Conservation (phyloP, 306 rosid genomes). For the Casuarina glauca region DNA sequence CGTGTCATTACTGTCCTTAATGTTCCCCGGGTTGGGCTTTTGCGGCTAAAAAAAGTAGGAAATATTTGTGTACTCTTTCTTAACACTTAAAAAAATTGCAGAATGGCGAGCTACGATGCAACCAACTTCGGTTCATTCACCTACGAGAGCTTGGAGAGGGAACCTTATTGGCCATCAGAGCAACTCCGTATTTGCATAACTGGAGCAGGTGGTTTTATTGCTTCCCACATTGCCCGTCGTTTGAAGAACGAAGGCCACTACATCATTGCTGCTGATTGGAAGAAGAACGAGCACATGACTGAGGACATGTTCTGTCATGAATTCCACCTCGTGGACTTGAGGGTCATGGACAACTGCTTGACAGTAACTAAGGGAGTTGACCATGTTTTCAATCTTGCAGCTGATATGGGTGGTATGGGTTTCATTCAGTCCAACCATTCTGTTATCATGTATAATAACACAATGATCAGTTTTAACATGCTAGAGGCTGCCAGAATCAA, state of each 20-base stretch:
- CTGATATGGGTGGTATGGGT: conserved; percentile 99
- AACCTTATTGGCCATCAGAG: conserved; percentile 88
- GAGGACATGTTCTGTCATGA: conserved; percentile 98
- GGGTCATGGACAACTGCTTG: conserved; percentile 99
- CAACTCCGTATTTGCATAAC: conserved; percentile 88
- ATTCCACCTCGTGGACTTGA: conserved; percentile 90
- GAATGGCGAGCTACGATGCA: conserved; percentile 78
- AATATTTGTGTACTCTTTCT: background rate
- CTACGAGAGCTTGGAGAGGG: conserved; percentile 78
- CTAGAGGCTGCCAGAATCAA: conserved; percentile 89
- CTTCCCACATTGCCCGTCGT: conserved; percentile 97
- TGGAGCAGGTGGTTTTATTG: conserved; percentile 96
- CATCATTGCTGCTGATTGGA: conserved; percentile 97
- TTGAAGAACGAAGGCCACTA: conserved; percentile 94
- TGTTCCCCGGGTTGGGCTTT: background rate
- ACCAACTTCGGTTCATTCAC: conserved; percentile 72
- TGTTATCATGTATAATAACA: conserved; percentile 91
- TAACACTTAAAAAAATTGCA: conserved; percentile 34
- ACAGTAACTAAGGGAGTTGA: conserved; percentile 75
- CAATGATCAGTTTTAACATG: conserved; percentile 99
- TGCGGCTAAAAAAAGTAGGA: background rate
- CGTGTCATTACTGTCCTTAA: background rate
- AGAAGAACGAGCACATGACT: conserved; percentile 96
- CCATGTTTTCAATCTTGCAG: conserved; percentile 97
- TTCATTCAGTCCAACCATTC: conserved; percentile 99